Base-by-base conservation (phyloP, 257 asterid genomes). In the Przewalskia tangutica region DNA sequence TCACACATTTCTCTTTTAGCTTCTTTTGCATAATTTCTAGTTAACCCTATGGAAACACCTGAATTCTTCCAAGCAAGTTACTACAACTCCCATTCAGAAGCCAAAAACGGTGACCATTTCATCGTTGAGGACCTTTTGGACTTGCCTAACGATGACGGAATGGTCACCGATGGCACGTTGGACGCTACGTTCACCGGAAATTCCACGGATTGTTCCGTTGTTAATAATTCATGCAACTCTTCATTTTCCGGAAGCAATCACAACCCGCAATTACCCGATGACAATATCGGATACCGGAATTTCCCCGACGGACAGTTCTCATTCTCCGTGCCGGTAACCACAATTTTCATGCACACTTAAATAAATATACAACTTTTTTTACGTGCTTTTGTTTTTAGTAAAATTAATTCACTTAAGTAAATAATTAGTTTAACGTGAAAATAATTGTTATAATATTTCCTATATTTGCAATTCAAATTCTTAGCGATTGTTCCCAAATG, bases 121-220 rank as follows among this genome's bases (percentile, higher is more conserved):
- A 7, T 86, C 86, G 81, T 95, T 46, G 98, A 95, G 1, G 98
- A 95, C 88, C 98, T 94, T 83, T 84, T 95, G 1, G 89, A 93
- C 89, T 88, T 86, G 86, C 97, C 98, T 7, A 91, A 87, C 67
- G 97, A 93, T 12, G 98, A 90, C 2, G 85, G 62, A 59, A 76
- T 86, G 85, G 88, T 55, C 68, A 84, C 81, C 5, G 86, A 51
- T 3, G 87, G 50, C 2, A 83, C 60, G 3, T 18, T 88, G 27
- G 91, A 88, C 53, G 84, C 84, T 10, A 83, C 84, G 1, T 51
- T 54, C 11, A 73, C 77, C 6, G 82, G 80, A 34, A 23, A 84
- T 81, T 84, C 88, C 64, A 85, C 88, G n/a, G 86, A 82, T 73
- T 89, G 93, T 46, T 89, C 94, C 6, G 84, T 77, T 1, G 59